A percentile compares a stretch with the other conserved stretches of the same genome.
These are phyloP conservation scores for Atalantia buxifolia DNA, from an alignment of 345 rosid genomes.

Conservation along the genomic window DNA sequence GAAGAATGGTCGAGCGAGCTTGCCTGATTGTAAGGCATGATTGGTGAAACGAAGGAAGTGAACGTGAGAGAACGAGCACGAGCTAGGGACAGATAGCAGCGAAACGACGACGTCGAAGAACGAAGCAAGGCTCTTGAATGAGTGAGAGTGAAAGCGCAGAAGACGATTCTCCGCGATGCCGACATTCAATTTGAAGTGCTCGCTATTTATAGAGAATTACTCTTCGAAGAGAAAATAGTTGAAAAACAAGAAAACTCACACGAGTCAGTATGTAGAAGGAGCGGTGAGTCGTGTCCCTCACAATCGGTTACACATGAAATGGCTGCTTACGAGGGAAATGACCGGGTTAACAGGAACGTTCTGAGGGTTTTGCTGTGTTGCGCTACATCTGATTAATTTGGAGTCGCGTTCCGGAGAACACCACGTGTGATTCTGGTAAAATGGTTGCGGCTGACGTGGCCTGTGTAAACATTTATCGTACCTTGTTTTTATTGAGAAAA, in stretches of 20 bases:
- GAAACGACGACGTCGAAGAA: conserved; percentile 11
- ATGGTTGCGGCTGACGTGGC: neutral
- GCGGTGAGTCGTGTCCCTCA: neutral
- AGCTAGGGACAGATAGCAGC: conserved; percentile 20
- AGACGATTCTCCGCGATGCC: conserved; percentile 35
- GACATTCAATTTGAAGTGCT: conserved; percentile 28
- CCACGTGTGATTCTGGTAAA: neutral
- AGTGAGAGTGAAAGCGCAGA: conserved; percentile 11
- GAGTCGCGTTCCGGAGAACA: neutral
- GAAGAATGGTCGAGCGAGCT: neutral
- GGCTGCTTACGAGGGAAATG: neutral
- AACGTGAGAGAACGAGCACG: conserved; percentile 21
- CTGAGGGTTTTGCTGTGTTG: neutral
- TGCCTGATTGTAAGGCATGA: conserved; percentile 45
- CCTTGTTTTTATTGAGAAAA: too few species aligned
- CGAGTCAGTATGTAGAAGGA: neutral
- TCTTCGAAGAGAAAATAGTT: neutral
- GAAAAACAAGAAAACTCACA: neutral
- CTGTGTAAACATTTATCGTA: too few species aligned
- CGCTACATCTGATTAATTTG: neutral
- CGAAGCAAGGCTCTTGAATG: conserved; percentile 25
- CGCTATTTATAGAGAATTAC: neutral
- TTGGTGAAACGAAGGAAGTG: conserved; percentile 10
- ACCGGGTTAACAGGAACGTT: neutral
- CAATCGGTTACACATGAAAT: neutral